phyloP scores from a whole-genome alignment of 2,329 filamentous ascomycete genomes.

The Talaromyces albobiverticillius region DNA sequence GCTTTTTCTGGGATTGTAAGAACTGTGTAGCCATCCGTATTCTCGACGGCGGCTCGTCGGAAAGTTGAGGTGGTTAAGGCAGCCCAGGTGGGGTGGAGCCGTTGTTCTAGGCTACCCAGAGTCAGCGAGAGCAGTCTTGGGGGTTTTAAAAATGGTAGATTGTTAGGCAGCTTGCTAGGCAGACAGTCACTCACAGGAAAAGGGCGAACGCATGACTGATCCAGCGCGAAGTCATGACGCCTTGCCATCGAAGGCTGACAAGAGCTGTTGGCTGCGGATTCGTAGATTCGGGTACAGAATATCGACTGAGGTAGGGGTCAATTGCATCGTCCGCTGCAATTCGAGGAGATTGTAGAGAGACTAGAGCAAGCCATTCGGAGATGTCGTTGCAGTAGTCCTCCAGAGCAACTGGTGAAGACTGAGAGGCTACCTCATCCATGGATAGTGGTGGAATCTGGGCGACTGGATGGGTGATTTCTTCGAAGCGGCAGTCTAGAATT shows the following conservation, averaged over 20 bases:
- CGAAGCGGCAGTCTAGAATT: conserved; percentile 28
- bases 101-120: conserved; percentile 4
- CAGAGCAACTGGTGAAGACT: conserved; percentile 44
- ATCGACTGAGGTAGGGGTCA: conserved; percentile 45
- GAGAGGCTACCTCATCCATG: conserved; percentile 23
- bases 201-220: conserved; percentile 33
- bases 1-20: conserved; percentile 13
- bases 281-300: conserved; percentile 33
- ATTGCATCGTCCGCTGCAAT: conserved; percentile 35
- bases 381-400: conserved; percentile 60
- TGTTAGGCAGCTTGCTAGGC: neutral
- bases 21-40: conserved; percentile 39
- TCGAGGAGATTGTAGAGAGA: conserved; percentile 45
- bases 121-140: conserved; percentile 1
- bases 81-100: conserved; percentile 29
- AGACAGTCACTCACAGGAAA: conserved; percentile 32
- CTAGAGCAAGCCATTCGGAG: conserved; percentile 61
- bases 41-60: conserved; percentile 35
- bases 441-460: conserved; percentile 33
- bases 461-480: conserved; percentile 22
- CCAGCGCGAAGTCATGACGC: conserved; percentile 40
- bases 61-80: conserved; percentile 31
- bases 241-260: conserved; percentile 42
- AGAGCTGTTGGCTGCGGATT: conserved; percentile 22
- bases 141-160: no score